phyloP scores from a whole-genome alignment of 805 yeast genomes.

The Yarrowia yakushimensis region DNA sequence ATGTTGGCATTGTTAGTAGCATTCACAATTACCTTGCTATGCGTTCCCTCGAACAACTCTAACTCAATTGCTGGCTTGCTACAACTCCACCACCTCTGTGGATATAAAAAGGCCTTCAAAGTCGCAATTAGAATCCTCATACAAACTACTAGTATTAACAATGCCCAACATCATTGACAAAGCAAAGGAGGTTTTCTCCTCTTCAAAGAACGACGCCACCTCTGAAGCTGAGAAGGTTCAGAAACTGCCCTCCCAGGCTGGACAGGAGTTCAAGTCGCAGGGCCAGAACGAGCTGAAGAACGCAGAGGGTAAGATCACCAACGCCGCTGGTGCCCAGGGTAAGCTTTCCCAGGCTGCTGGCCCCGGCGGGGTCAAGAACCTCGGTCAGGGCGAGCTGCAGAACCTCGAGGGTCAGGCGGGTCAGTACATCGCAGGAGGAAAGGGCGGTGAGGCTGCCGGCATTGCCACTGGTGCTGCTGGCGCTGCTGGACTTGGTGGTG shows the following conservation, averaged over 20 bases:
- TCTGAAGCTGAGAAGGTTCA: not conserved
- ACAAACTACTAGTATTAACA: conserved; percentile 18
- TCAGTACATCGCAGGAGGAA: not conserved
- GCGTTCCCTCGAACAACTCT: conserved; percentile 3
- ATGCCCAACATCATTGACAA: conserved; percentile 23
- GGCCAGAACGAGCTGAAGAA: conserved; percentile 1
- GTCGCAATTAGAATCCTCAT: not conserved
- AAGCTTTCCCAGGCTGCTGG: conserved; percentile 7
- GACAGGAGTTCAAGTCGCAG: not conserved
- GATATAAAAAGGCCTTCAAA: not conserved
- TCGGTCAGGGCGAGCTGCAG: not conserved
- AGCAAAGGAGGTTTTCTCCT: conserved; percentile 25
- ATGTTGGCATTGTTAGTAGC: not conserved
- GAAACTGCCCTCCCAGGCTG: conserved; percentile 9
- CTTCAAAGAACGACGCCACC: conserved; percentile 1
- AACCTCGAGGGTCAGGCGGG: conserved; percentile 7
- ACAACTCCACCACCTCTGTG: not conserved
- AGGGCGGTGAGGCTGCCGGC: conserved; percentile 20
- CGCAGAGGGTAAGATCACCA: not conserved
- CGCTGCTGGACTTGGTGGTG: conserved; percentile 16
- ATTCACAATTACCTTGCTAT: not conserved
- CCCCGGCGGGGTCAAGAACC: not conserved
- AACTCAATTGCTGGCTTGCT: conserved; percentile 19
- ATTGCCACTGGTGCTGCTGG: conserved; percentile 15
- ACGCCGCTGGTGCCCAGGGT: not conserved